Evolutionary conservation across 2,329 filamentous ascomycete genomes (phyloP), one percentile per base, ranked within the genome.

Genomic region (Diaporthe amygdali): DNA sequence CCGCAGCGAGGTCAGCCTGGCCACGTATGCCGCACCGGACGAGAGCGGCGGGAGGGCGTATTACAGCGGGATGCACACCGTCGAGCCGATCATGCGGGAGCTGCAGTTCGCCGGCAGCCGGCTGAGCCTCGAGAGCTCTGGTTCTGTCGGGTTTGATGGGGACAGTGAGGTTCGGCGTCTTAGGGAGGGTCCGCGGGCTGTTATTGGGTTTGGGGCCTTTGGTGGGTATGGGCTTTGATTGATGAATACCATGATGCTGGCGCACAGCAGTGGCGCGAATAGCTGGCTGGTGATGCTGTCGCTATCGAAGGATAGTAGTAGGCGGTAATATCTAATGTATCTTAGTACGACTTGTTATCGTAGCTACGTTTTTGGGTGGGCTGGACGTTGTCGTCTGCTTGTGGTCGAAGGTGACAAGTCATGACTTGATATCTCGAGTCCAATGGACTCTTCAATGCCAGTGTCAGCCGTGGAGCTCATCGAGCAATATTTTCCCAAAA

Each of bases 51-150:
- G 46, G 37, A 25, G 34, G 37, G 37, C 32, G 5, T 64, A 64
- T 30, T 51, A 49, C 32, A 81, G 77, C 59, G 80, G 82, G 6
- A 74, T 85, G 69, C 83, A 82, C 32, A 77, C 79, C 5, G 79
- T 86, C 27, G 84, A 85, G 76, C 83, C 84, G 10, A 73, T 86
- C 56, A 86, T 85, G 82, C 79, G 82, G 68, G 83, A 85, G 76
- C 75, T 86, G 52, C 82, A 81, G 49, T 78, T 75, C 6, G 76
- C 75, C 30, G 71, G 72, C 14, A 39, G 73, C 64, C 54, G 64
- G 52, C 55, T 59, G 41, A 71, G 67, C 37, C 41, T 69, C 54
- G 71, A 72, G 59, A 69, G 71, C 52, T 46, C 41, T 4, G 39
- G 37, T 25, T 46, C 59, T 22, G 69, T 15, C n/a, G 70, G 64